A percentile compares a stretch with the other conserved stretches of the same genome.
phyloP scores from a whole-genome alignment of 2,329 filamentous ascomycete species.

The Trichoderma guizhouense region DNA sequence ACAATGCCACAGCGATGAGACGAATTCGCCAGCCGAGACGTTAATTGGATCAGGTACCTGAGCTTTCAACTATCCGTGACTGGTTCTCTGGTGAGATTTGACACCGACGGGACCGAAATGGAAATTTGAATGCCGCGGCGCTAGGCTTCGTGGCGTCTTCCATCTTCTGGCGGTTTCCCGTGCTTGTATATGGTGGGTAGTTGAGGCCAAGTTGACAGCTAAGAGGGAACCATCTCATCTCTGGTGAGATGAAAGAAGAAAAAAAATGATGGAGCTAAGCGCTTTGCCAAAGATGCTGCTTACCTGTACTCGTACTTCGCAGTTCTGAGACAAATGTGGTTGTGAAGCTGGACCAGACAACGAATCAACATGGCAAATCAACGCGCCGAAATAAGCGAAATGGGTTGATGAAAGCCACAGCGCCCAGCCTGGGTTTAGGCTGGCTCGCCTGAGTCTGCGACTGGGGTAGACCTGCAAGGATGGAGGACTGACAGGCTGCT shows the following conservation, averaged over 20 bases:
- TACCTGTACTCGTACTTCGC: neutral
- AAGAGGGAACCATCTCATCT: neutral
- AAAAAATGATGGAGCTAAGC: neutral
- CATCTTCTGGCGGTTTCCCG: neutral
- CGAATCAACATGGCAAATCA: slow-evolving; percentile 16
- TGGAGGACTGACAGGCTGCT: slow-evolving; percentile 7
- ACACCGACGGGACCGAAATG: slow-evolving; percentile 9
- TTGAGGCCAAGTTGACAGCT: neutral
- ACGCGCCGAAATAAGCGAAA: slow-evolving; percentile 17
- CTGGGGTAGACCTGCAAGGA: neutral
- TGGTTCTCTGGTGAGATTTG: neutral
- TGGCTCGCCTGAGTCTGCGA: neutral
- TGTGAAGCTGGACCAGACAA: neutral
- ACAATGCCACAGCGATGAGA: neutral
- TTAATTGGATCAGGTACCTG: neutral
- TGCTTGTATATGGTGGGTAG: neutral
- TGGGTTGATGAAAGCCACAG: slow-evolving; percentile 16
- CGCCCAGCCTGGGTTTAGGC: neutral
- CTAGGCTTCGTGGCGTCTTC: slow-evolving; percentile 1
- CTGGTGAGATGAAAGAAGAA: neutral
- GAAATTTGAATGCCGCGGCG: neutral
- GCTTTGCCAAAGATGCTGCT: neutral
- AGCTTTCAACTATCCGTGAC: neutral
- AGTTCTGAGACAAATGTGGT: neutral
- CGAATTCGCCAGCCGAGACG: neutral